phyloP scores from a whole-genome alignment of 2,329 filamentous ascomycete genomes.

The Aplosporella prunicola region DNA sequence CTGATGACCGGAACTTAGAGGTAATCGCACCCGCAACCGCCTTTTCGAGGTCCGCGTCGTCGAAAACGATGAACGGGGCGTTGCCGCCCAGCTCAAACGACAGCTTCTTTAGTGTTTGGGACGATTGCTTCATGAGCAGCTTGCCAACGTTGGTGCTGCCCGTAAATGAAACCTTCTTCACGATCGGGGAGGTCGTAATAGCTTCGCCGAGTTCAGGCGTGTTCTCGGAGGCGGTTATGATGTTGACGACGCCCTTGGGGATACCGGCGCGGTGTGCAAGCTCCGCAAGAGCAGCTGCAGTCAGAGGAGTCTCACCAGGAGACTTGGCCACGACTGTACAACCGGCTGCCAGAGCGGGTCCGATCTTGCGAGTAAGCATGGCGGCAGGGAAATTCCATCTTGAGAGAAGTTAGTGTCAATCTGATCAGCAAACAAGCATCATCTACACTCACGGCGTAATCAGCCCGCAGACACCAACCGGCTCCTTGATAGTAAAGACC shows the following conservation, averaged over 20 bases:
- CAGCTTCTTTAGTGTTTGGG: slow-evolving; percentile 72
- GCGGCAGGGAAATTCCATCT: slow-evolving; percentile 67
- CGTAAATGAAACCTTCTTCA: slow-evolving; percentile 92
- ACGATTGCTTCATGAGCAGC: slow-evolving; percentile 83
- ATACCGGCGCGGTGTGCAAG: slow-evolving; percentile 80
- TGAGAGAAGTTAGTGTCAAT: slow-evolving; percentile 1
- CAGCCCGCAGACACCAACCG: slow-evolving; percentile 71
- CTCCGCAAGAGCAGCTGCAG: slow-evolving; percentile 77
- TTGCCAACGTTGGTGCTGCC: slow-evolving; percentile 59
- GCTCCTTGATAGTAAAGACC: slow-evolving; percentile 70
- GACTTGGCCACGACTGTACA: slow-evolving; percentile 92
- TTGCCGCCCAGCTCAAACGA: slow-evolving; percentile 93
- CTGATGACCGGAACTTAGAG: slow-evolving; percentile 88
- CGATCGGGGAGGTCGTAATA: slow-evolving; percentile 63
- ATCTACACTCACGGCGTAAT: slow-evolving; percentile 63
- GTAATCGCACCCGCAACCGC: slow-evolving; percentile 76
- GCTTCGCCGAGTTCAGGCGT: slow-evolving; percentile 68
- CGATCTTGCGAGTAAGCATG: slow-evolving; percentile 43
- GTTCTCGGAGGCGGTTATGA: slow-evolving; percentile 71
- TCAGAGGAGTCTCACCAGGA: slow-evolving; percentile 86
- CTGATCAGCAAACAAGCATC: background rate
- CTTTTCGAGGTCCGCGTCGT: slow-evolving; percentile 79
- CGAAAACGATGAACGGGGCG: slow-evolving; percentile 92
- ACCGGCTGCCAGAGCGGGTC: slow-evolving; percentile 74
- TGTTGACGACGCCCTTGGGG: slow-evolving; percentile 81